phyloP scores from a whole-genome alignment of 2,329 filamentous ascomycete genomes.

The Didymella pomorum region DNA sequence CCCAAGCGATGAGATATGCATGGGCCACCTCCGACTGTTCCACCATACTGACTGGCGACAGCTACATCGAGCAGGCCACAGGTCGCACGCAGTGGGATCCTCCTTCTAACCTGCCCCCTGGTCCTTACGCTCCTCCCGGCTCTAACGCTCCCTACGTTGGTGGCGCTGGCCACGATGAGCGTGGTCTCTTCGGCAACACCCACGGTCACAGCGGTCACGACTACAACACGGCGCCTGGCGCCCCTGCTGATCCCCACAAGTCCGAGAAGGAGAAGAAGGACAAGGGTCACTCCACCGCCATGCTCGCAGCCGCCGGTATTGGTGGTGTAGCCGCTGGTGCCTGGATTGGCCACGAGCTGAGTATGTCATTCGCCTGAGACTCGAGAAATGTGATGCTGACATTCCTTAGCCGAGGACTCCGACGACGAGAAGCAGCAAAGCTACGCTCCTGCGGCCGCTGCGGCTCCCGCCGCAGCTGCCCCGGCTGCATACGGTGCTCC shows the following conservation, averaged over 20 bases:
- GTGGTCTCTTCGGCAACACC: constrained; percentile 41
- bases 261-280: constrained; percentile 50
- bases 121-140: constrained; percentile 44
- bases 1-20: too few species aligned
- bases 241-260: constrained; percentile 31
- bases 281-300: constrained; percentile 56
- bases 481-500: constrained; percentile 21
- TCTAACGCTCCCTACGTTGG: constrained; percentile 36
- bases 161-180: constrained; percentile 37
- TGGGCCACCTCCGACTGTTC: too few species aligned
- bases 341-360: constrained; percentile 62
- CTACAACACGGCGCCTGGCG: constrained; percentile 36
- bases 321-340: constrained; percentile 69
- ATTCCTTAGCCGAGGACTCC: constrained; percentile 40
- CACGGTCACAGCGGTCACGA: constrained; percentile 37
- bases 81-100: constrained; percentile 71
- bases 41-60: not conserved
- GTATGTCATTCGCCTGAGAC: constrained; percentile 51
- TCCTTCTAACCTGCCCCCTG: constrained; percentile 53
- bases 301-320: constrained; percentile 64
- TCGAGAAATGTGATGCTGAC: constrained; percentile 21
- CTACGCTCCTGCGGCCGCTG: constrained; percentile 20
- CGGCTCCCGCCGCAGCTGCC: constrained; percentile 23
- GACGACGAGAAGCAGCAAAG: constrained; percentile 41
- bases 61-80: constrained; percentile 69